Conservation (phyloP, 305 asterid species). For the Fraxinus albicans region DNA sequence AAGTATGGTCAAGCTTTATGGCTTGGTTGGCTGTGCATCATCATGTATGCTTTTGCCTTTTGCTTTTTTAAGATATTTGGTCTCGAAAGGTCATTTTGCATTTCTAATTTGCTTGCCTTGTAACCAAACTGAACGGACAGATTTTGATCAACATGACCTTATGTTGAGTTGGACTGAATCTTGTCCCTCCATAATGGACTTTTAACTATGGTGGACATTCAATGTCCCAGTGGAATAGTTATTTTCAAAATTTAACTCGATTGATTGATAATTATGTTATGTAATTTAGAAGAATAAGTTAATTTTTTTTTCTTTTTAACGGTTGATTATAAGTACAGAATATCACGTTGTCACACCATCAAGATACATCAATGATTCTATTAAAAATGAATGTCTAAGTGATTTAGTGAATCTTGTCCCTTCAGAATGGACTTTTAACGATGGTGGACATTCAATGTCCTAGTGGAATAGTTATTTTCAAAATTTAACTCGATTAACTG, state of each 20-base stretch:
- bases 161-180: too few relatives aligned
- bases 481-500: too few relatives aligned
- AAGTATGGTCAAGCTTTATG: background rate
- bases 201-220: background rate
- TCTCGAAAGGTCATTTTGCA: background rate
- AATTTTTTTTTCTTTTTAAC: too few relatives aligned
- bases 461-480: background rate
- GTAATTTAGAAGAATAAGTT: too few relatives aligned
- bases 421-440: background rate
- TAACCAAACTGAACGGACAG: background rate
- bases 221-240: background rate
- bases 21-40: background rate
- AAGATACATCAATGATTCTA: too few relatives aligned
- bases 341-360: too few relatives aligned
- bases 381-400: too few relatives aligned
- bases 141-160: background rate
- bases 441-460: background rate
- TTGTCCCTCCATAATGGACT: background rate
- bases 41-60: background rate
- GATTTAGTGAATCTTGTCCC: too few relatives aligned
- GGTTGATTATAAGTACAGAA: too few relatives aligned
- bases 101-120: background rate
- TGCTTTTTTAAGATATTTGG: background rate
- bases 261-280: too few relatives aligned
- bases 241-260: too few relatives aligned